Base-by-base conservation (phyloP, 345 rosid species). In the Heritiera fomes region DNA sequence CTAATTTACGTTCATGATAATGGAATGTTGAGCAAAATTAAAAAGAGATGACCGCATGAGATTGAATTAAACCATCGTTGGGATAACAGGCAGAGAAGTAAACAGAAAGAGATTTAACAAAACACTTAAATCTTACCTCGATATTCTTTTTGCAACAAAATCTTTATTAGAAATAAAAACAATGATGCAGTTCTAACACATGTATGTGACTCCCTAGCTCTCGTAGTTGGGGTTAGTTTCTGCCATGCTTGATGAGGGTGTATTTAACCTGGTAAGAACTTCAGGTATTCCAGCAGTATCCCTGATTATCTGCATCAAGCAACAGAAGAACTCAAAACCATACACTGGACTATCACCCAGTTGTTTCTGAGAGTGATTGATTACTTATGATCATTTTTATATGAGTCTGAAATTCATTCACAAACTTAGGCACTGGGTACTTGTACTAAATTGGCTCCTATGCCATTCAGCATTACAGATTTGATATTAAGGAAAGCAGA, bases 261-360 rank as follows among this genome's bases (percentile, higher is more conserved):
- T 71, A 72, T 89, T 98, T 82, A 90, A 75, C 88, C 93, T 89
- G 63, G 97, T 93, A 73, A 95, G 91, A 83, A 95, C 97, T 89
- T 92, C 97, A 56, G 98, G 97, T 66, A 87, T 75, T 83, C 98
- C 98, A 15, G 87, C 74, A 8, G 89, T 77, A 84, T 88, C 92
- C 79, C 98, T 89, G 55, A 89, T 85, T 79, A 95, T 90, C 98
- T 95, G 89, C 73, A 4, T 59, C 83, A 82, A 60, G 46, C 77
- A 50, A 23, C 13, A 47, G 15, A 73, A 77, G 18, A 20, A 49
- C 34, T 77, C 52, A 64, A 59, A 46, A 70, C 11, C 13, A 6
- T 34, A 58, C 58, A 4, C 52, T 28, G 7, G 69, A 15, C 17
- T 43, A 34, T n/a, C 38, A 9, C 15, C 15, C 55, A 18, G 8